Evolutionary conservation across 2,329 filamentous ascomycete genomes (phyloP).

Genomic region (Calonectria pseudoreteaudii): DNA sequence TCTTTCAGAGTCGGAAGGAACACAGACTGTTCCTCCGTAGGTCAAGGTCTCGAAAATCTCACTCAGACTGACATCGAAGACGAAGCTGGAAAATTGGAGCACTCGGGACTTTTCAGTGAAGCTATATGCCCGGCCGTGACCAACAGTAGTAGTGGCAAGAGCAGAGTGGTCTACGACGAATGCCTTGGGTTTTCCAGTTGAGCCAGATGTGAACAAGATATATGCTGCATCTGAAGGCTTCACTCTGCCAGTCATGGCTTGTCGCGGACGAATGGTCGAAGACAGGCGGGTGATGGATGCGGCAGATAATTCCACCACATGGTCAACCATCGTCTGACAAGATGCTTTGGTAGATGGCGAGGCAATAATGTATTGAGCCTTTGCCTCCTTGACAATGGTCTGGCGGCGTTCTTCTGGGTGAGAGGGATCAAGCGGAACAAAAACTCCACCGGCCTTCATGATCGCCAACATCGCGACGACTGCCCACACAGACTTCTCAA

Average conservation of each 20-base stretch:
- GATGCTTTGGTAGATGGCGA: neutral
- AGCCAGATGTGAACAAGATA: slow-evolving; percentile 68
- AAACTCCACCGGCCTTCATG: slow-evolving; percentile 47
- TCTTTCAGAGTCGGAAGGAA: slow-evolving; percentile 51
- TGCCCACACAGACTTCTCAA: slow-evolving; percentile 27
- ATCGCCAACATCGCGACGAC: slow-evolving; percentile 47
- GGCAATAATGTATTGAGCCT: neutral
- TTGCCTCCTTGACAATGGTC: neutral
- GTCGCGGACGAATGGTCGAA: neutral
- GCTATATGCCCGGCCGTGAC: neutral
- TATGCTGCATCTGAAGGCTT: slow-evolving; percentile 25
- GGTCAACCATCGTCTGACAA: neutral
- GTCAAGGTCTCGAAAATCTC: slow-evolving; percentile 54
- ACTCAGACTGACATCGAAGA: slow-evolving; percentile 52
- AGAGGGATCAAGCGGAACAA: slow-evolving; percentile 50
- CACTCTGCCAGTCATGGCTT: neutral
- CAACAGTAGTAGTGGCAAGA: neutral
- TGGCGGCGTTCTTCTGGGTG: slow-evolving; percentile 43
- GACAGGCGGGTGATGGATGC: neutral
- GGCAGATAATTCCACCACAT: neutral
- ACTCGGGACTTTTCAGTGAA: slow-evolving; percentile 12
- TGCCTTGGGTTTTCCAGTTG: slow-evolving; percentile 66
- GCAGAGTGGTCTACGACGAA: slow-evolving; percentile 49
- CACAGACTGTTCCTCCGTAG: slow-evolving; percentile 52
- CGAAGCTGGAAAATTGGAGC: slow-evolving; percentile 46